Evolutionary conservation across 225 moss, liverwort and hornwort species (phyloP), one percentile per base, ranked within the genome.

Genomic region (Marchantia polymorpha): DNA sequence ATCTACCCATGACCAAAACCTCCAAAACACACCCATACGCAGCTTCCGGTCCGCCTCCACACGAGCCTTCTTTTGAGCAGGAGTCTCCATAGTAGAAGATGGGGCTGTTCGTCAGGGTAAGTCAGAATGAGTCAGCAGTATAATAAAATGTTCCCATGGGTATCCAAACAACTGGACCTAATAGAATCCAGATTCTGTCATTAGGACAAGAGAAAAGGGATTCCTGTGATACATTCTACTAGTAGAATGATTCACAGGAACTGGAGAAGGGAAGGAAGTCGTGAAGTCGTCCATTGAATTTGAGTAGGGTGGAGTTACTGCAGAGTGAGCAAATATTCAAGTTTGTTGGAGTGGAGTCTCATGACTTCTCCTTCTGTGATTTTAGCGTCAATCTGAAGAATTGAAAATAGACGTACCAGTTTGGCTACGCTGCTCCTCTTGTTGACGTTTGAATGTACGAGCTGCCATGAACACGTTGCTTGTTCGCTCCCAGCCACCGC

Each of bases 401-500:
- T 39, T 39, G 30, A 6, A 30, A 12, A 51, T 50, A 19, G 30
- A 20, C 4, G 65, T 23, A 88, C 88, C 78, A 64, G 81, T 23
- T 83, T 67, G 83, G 63, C 75, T 60, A 69, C 86, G 88, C 54
- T 58, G 59, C 60, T 90, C 94, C 72, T 91, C 84, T 85, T 88
- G 82, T 82, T 92, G 88, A 16, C 93, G 91, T 84, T 91, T 93
- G 77, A 99, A 89, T 48, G 97, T 93, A 51, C 90, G 88, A 10
- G 97, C 97, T 58, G 97, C 97, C 92, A 85, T 93, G 79, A 99
- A 99, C 59, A 99, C 93, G 86, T 99, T 99, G 29, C 89, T 87
- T 20, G 97, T 89, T 73, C 97, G 94, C 52, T 93, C 97, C 97
- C 97, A 99, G 15, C 91, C 94, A 77, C 95, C 95, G 39, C 97